Base-by-base conservation (phyloP, 306 rosid species). In the Hippophae rhamnoides region DNA sequence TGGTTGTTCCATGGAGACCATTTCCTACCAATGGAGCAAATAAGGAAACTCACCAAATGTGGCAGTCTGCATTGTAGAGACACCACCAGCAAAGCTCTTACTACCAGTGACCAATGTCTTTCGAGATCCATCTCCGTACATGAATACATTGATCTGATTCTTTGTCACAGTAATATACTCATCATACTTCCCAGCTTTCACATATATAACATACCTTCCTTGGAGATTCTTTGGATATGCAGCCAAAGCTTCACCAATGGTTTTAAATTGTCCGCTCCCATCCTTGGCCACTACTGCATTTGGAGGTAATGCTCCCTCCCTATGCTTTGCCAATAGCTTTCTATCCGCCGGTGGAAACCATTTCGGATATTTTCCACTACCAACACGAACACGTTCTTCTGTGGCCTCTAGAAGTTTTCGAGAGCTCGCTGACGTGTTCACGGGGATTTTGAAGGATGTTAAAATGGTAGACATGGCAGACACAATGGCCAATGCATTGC, bases 401-500 rank as follows among this genome's bases (percentile, higher is more conserved):
- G 54, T 12, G 3, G 23, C 41, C 27, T 62, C 66, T 1, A 62
- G 46, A 13, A 62, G 56, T 49, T 56, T 48, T 1, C 48, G 66
- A 10, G 57, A 62, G 53, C 47, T 49, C 13, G 56, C n/a, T 6
- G 41, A 47, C 7, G 42, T 49, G 57, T 65, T 56, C 6, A 66
- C 23, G 6, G 71, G 62, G 48, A 51, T 31, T 3, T 63, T 70
- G 55, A 63, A 63, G 10, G 31, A 7, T 4, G 13, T 25, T 10
- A 57, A 23, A 41, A 70, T 70, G 0, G 26, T 5, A 12, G 51
- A 7, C 60, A 70, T 53, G 42, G 69, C 43, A 8, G 71, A 46
- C n/a, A 55, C 62, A 42, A 72, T 46, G 26, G 76, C 76, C 9
- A 72, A 54, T 11, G 71, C 56, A 8, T 72, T 72, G 71, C 71